Evolutionary conservation across 2,329 filamentous ascomycete genomes (phyloP).

Genomic region (Aspergillus pseudoterreus): DNA sequence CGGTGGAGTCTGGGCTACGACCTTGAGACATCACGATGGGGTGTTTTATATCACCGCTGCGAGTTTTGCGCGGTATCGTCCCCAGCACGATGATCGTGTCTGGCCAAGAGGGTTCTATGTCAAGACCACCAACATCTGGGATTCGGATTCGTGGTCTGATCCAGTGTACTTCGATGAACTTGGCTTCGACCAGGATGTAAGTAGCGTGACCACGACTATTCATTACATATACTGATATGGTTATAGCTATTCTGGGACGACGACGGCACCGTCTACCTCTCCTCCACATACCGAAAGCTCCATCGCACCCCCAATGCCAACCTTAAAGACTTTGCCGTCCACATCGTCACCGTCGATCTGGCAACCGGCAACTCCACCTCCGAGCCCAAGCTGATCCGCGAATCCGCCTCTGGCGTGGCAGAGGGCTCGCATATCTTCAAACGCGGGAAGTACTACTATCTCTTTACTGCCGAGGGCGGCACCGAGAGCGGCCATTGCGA

Average conservation of each 20-base stretch:
- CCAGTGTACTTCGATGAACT: conserved; percentile 53
- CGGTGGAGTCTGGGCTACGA: conserved; percentile 47
- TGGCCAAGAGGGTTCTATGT: conserved; percentile 55
- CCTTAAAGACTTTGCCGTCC: conserved; percentile 50
- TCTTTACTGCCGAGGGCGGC: conserved; percentile 54
- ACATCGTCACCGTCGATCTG: conserved; percentile 34
- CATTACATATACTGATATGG: background rate
- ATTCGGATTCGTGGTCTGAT: conserved; percentile 50
- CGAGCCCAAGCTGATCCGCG: conserved; percentile 39
- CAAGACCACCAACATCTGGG: conserved; percentile 51
- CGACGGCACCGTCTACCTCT: conserved; percentile 49
- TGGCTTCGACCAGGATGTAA: conserved; percentile 53
- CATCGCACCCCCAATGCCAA: conserved; percentile 36
- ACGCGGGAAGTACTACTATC: conserved; percentile 52
- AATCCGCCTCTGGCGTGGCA: conserved; percentile 41
- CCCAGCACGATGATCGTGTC: conserved; percentile 44
- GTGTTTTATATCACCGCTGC: conserved; percentile 48
- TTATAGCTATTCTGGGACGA: conserved; percentile 51
- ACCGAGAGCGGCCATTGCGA: conserved; percentile 59
- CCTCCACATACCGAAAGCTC: conserved; percentile 35
- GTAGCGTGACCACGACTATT: conserved; percentile 6
- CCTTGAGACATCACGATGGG: conserved; percentile 43
- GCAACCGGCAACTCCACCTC: conserved; percentile 30
- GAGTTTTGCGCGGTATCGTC: conserved; percentile 40
- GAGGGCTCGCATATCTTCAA: conserved; percentile 56